phyloP scores from a whole-genome alignment of 345 rosid species.

The Corymbia maculata region DNA sequence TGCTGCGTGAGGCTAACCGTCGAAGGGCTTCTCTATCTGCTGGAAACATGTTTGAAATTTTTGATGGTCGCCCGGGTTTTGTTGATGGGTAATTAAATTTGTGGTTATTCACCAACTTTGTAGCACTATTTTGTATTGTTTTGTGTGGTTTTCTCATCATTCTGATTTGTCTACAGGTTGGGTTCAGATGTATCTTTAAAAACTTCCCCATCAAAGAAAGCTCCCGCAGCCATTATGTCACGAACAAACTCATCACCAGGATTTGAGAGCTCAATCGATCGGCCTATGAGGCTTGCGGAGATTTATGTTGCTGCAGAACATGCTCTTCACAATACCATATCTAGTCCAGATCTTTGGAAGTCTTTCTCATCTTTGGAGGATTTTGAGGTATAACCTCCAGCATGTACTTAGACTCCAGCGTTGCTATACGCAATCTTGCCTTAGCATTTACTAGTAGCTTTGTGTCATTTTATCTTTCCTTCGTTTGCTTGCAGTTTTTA shows the following conservation, averaged over 20 bases:
- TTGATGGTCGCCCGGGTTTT: slow-evolving; percentile 44
- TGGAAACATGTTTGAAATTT: slow-evolving; percentile 70
- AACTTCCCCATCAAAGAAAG: slow-evolving; percentile 25
- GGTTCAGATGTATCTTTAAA: slow-evolving; percentile 18
- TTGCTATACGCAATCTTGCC: neutral
- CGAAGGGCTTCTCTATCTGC: slow-evolving; percentile 97
- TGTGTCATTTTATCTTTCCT: neutral
- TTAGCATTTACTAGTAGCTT: neutral
- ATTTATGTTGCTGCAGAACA: slow-evolving; percentile 92
- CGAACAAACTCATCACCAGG: slow-evolving; percentile 86
- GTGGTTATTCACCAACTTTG: neutral
- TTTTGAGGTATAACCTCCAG: slow-evolving; percentile 56
- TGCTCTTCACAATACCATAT: slow-evolving; percentile 63
- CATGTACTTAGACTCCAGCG: neutral
- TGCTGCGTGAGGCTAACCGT: slow-evolving; percentile 91
- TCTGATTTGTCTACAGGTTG: neutral
- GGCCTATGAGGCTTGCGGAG: slow-evolving; percentile 97
- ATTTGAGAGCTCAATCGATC: slow-evolving; percentile 69
- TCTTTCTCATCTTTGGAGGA: slow-evolving; percentile 70
- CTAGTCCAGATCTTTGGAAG: slow-evolving; percentile 59
- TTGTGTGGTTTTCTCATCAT: neutral
- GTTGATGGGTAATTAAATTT: slow-evolving; percentile 62
- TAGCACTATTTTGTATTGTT: neutral
- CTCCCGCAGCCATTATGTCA: slow-evolving; percentile 31
- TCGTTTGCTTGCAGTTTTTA: neutral